phyloP scores from a whole-genome alignment of 257 asterid genomes.

The Jaltomata sinuosa region DNA sequence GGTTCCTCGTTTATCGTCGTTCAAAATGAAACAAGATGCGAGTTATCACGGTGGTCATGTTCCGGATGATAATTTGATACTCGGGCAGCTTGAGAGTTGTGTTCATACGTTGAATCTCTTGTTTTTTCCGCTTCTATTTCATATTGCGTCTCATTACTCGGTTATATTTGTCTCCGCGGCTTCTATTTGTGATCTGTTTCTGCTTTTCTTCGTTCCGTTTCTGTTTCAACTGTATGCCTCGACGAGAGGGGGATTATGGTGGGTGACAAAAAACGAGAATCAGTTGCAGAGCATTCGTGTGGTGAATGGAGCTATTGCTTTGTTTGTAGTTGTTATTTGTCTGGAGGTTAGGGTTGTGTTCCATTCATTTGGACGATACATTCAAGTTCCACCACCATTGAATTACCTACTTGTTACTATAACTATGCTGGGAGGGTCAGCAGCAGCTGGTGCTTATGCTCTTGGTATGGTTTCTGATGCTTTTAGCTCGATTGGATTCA shows the following conservation, averaged over 20 bases:
- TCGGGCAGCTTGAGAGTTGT: slow-evolving; percentile 88
- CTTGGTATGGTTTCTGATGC: slow-evolving; percentile 86
- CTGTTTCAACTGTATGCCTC: slow-evolving; percentile 90
- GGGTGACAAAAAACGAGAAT: slow-evolving; percentile 81
- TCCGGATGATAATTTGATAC: slow-evolving; percentile 59
- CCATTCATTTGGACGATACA: slow-evolving; percentile 89
- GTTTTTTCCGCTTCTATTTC: slow-evolving; percentile 68
- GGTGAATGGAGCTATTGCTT: slow-evolving; percentile 82
- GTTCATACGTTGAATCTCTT: slow-evolving; percentile 74
- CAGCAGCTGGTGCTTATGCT: slow-evolving; percentile 72
- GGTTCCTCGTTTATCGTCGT: slow-evolving; percentile 70
- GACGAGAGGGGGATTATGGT: slow-evolving; percentile 92
- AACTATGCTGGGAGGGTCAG: slow-evolving; percentile 93
- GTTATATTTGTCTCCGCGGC: slow-evolving; percentile 58
- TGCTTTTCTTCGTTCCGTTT: slow-evolving; percentile 82
- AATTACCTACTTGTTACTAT: slow-evolving; percentile 76
- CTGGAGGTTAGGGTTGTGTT: slow-evolving; percentile 95
- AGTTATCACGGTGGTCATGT: slow-evolving; percentile 80
- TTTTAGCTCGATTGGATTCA: slow-evolving; percentile 61
- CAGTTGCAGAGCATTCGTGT: slow-evolving; percentile 74
- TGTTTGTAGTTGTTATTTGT: slow-evolving; percentile 65
- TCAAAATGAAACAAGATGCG: slow-evolving; percentile 61
- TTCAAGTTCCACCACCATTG: slow-evolving; percentile 93
- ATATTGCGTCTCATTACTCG: slow-evolving; percentile 65
- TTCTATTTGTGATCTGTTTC: slow-evolving; percentile 64